These are phyloP conservation scores for Penicillium flavigenum DNA, from an alignment of 495 filamentous ascomycete genomes.

Conservation along the genomic window DNA sequence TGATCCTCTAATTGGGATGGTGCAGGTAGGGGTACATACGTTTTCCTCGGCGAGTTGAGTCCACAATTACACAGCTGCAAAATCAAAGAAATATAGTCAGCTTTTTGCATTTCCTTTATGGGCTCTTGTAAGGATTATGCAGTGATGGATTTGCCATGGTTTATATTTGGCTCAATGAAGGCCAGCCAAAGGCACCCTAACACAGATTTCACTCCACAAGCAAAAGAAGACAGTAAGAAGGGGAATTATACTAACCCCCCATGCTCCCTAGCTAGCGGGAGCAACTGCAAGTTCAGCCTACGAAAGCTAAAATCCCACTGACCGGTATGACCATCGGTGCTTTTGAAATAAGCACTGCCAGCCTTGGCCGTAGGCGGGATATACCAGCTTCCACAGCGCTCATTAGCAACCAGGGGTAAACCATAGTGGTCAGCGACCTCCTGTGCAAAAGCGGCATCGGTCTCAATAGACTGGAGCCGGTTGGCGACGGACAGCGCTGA, in stretches of 20 bases:
- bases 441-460: constrained; percentile 66
- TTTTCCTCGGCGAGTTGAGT: constrained; percentile 93
- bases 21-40: constrained; percentile 43
- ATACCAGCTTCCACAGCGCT: constrained; percentile 96
- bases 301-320: constrained; percentile 86
- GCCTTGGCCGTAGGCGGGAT: constrained; percentile 64
- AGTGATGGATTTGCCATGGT: neutral
- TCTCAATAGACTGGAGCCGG: constrained; percentile 69
- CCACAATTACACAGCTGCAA: constrained; percentile 80
- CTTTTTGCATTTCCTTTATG: neutral
- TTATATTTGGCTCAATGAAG: neutral
- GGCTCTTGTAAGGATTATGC: neutral
- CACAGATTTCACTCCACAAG: neutral
- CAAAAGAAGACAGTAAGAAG: constrained; percentile 11
- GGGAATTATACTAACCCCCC: constrained; percentile 58
- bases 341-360: constrained; percentile 91
- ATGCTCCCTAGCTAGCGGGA: constrained; percentile 58
- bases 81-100: constrained; percentile 7
- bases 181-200: neutral
- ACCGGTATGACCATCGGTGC: constrained; percentile 89
- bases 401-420: constrained; percentile 88
- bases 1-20: neutral
- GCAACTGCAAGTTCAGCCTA: constrained; percentile 78
- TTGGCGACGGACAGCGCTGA: constrained; percentile 77
- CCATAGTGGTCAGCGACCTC: constrained; percentile 50